These are phyloP conservation scores for Candida multigemmis DNA, from an alignment of 805 yeast genomes.

Conservation along the genomic window DNA sequence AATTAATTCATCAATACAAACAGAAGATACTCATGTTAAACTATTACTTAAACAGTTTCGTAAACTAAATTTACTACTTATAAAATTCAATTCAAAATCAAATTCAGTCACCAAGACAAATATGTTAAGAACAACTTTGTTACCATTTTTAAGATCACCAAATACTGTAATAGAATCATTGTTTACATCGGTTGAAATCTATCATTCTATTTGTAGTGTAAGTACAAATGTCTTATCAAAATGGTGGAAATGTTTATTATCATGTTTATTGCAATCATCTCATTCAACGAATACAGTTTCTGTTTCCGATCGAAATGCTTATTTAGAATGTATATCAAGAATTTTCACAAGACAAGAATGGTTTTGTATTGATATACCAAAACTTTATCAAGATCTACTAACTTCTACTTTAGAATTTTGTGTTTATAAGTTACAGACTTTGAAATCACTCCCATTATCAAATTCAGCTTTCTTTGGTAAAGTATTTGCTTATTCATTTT, in stretches of 20 bases:
- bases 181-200: constrained; percentile 12
- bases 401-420: constrained; percentile 46
- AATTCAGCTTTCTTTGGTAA: constrained; percentile 63
- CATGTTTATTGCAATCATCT: constrained; percentile 9
- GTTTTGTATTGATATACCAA: constrained; percentile 14
- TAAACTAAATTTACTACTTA: constrained; percentile 32
- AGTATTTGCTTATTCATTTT: constrained; percentile 55
- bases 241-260: constrained; percentile 49
- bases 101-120: constrained; percentile 34
- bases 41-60: constrained; percentile 18
- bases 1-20: background rate
- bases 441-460: constrained; percentile 46
- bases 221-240: constrained; percentile 24
- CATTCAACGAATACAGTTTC: constrained; percentile 19
- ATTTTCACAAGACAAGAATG: constrained; percentile 41
- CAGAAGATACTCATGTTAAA: constrained; percentile 1
- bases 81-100: constrained; percentile 33
- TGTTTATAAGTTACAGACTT: constrained; percentile 34
- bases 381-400: constrained; percentile 25
- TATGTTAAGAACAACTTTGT: constrained; percentile 35
- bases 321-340: constrained; percentile 45
- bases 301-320: constrained; percentile 41
- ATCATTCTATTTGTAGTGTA: constrained; percentile 23
- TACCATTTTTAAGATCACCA: constrained; percentile 32
- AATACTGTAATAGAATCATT: constrained; percentile 13